Evolutionary conservation across 2,329 filamentous ascomycete genomes (phyloP).

Genomic region (Fusarium anguioides): DNA sequence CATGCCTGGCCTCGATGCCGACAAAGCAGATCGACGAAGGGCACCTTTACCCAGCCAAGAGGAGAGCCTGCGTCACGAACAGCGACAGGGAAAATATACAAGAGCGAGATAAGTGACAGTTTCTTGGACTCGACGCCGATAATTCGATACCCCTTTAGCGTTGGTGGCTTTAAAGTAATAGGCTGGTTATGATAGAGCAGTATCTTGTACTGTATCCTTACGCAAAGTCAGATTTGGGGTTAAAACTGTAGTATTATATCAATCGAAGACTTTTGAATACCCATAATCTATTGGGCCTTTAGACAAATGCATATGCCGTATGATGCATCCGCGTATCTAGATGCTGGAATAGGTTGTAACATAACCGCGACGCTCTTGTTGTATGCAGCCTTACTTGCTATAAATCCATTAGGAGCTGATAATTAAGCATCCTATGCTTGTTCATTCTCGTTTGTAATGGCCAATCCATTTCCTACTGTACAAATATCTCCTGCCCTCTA

Average conservation of each 20-base stretch:
- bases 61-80: slow-evolving; percentile 82
- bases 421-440: background rate
- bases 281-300: background rate
- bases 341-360: background rate
- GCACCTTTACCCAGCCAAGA: slow-evolving; percentile 85
- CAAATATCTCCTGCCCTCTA: slow-evolving; percentile 3
- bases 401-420: background rate
- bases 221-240: background rate
- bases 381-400: background rate
- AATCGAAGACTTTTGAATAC: slow-evolving; percentile 13
- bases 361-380: background rate
- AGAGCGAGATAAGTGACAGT: slow-evolving; percentile 56
- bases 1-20: slow-evolving; percentile 50
- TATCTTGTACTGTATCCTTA: background rate
- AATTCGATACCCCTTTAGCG: slow-evolving; percentile 41
- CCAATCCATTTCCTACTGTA: slow-evolving; percentile 5
- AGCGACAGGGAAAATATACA: slow-evolving; percentile 73
- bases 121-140: slow-evolving; percentile 12
- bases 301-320: background rate
- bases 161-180: slow-evolving; percentile 36
- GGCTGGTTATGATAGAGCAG: slow-evolving; percentile 1
- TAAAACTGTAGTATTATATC: slow-evolving; percentile 15
- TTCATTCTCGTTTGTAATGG: background rate
- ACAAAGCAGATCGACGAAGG: slow-evolving; percentile 58
- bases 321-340: background rate